These are phyloP conservation scores for Halteria grandinella DNA, from an alignment of 73 alveolate species.

Conservation along the genomic window DNA sequence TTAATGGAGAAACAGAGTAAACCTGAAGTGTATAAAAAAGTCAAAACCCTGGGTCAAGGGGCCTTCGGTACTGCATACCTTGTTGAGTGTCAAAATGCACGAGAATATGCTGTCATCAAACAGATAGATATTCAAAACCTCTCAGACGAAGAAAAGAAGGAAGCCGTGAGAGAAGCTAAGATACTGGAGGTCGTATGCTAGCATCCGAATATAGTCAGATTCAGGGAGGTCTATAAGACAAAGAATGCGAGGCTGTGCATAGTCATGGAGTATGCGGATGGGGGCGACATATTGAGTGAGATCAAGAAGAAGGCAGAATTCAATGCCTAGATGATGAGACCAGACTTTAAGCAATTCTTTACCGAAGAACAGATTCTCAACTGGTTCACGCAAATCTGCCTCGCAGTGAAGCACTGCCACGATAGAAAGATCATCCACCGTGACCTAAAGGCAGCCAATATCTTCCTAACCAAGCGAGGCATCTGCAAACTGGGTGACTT, in stretches of 20 bases:
- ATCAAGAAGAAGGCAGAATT: slow-evolving; percentile 42
- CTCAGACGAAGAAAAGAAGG: slow-evolving; percentile 81
- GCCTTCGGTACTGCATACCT: slow-evolving; percentile 87
- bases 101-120: slow-evolving; percentile 76
- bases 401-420: slow-evolving; percentile 88
- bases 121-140: slow-evolving; percentile 69
- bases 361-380: slow-evolving; percentile 82
- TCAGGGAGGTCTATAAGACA: slow-evolving; percentile 75
- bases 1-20: neutral
- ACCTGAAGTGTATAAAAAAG: slow-evolving; percentile 75
- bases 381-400: no score
- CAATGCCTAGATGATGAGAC: no score
- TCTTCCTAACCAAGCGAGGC: slow-evolving; percentile 78
- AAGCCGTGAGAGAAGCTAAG: slow-evolving; percentile 81
- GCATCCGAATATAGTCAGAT: slow-evolving; percentile 87
- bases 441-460: slow-evolving; percentile 83
- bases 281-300: slow-evolving; percentile 70
- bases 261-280: slow-evolving; percentile 82
- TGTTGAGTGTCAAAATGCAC: slow-evolving; percentile 69
- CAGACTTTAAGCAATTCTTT: slow-evolving; percentile 45
- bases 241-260: slow-evolving; percentile 75
- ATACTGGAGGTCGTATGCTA: slow-evolving; percentile 74
- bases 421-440: slow-evolving; percentile 88
- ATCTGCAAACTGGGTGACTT: slow-evolving; percentile 87
- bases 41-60: slow-evolving; percentile 88